Base-by-base conservation (phyloP, 2,329 filamentous ascomycete species). In the Colletotrichum kahawae region DNA sequence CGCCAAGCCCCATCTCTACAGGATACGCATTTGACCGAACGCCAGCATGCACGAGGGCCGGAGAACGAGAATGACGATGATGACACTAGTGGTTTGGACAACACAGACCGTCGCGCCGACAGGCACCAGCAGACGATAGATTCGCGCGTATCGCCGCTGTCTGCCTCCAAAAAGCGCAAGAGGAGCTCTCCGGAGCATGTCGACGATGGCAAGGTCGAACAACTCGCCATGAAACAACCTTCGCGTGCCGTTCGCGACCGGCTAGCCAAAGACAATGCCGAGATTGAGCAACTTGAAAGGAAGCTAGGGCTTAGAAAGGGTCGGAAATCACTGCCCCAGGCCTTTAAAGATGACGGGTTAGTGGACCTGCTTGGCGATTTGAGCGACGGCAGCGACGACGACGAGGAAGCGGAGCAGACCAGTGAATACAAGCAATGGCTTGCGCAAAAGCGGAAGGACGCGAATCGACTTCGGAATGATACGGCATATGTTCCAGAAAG, bases 281-380 rank as follows among this genome's bases (percentile, higher is more conserved):
- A 98, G 79, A 98, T 99, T 78, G 93, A 93, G 24, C 92, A 92
- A 4, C 87, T 98, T 36, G 97, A 99, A 85, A 95, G 93, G 83
- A 97, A 95, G 80, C 86, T 99, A 4, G 96, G 97, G 0, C 89
- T 98, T 38, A 92, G 90, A 78, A 95, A 93, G 81, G 91, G 92
- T 29, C 93, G 93, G 75, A 97, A 95, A 80, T 93, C 91, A 36
- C 83, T 95, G 7, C 92, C 93, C 0, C 93, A 94, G 78, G 88
- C 92, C 0, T 95, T 96, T 79, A 90, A 92, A 24, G 94, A 98
- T 8, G 96, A 98, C 81, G 96, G 95, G 0, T 85, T 98, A 3
- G 95, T 93, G 56, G 93, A 94, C 70, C 84, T 99, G 5, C 85
- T 98, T 24, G 93, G 92, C 10, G 94, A 93, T 2, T 79, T 96